phyloP scores from a whole-genome alignment of 2,329 filamentous ascomycete species.

The Colletotrichum sp. region DNA sequence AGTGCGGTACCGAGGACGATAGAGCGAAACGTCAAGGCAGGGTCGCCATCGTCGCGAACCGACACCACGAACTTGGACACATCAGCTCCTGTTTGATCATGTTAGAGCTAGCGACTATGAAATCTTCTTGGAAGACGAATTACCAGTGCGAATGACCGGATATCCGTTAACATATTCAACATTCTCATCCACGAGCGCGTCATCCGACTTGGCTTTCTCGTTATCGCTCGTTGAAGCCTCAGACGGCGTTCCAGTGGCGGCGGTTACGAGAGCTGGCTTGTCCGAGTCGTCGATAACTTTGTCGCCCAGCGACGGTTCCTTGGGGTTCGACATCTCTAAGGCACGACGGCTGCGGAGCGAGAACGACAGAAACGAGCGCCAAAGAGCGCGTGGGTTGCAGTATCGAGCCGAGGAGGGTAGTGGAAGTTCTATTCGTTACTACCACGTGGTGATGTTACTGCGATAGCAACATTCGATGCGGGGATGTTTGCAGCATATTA shows the following conservation, averaged over 20 bases:
- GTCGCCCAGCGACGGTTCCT: neutral
- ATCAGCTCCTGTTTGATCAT: constrained; percentile 1
- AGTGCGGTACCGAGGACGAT: constrained; percentile 22
- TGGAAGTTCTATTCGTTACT: neutral
- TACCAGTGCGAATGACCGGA: constrained; percentile 20
- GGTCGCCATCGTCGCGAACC: constrained; percentile 24
- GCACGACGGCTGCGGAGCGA: neutral
- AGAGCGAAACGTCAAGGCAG: constrained; percentile 25
- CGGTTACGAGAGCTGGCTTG: neutral
- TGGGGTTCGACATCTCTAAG: neutral
- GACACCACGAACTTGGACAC: constrained; percentile 26
- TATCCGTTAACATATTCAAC: constrained; percentile 4
- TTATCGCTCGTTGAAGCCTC: neutral
- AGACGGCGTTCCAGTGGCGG: neutral
- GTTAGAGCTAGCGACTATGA: neutral
- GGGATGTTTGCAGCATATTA: neutral
- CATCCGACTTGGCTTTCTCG: neutral
- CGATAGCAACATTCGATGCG: neutral
- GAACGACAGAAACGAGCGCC: neutral
- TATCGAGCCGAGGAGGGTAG: neutral
- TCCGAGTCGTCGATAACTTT: neutral
- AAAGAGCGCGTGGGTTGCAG: neutral
- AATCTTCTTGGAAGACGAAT: fast-evolving
- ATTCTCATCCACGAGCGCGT: neutral
- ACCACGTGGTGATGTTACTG: neutral